Percentiles rank a stretch among this genome's conserved stretches.
Conservation (phyloP, 2,329 filamentous ascomycete genomes). For the Fusarium redolens region DNA sequence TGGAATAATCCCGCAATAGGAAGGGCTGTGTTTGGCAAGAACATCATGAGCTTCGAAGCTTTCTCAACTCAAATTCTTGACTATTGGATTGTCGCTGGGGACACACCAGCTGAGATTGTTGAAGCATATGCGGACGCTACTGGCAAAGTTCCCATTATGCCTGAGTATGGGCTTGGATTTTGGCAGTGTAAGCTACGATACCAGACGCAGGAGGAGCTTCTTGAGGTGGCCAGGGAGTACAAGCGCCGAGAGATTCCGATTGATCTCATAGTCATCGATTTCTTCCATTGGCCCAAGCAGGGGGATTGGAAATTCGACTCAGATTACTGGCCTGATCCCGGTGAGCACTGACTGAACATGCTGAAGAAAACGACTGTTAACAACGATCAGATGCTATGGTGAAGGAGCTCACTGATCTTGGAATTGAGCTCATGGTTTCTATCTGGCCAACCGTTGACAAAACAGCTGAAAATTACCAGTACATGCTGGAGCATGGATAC, state of each 20-base stretch:
- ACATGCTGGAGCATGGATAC: conserved; percentile 70
- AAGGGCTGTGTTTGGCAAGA: conserved; percentile 69
- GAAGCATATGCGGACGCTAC: conserved; percentile 67
- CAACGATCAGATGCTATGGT: conserved; percentile 66
- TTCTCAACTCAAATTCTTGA: conserved; percentile 68
- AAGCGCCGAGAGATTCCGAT: conserved; percentile 65
- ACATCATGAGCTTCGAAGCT: conserved; percentile 71
- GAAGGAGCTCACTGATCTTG: conserved; percentile 66
- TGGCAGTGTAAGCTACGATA: conserved; percentile 77
- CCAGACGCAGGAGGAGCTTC: conserved; percentile 72
- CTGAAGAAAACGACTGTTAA: background rate
- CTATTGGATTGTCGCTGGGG: conserved; percentile 72
- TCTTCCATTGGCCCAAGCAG: conserved; percentile 75
- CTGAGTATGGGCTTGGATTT: conserved; percentile 74
- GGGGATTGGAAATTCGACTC: conserved; percentile 76
- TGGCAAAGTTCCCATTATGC: conserved; percentile 73
- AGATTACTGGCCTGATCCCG: conserved; percentile 72
- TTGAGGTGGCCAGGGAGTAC: conserved; percentile 70
- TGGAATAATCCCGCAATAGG: conserved; percentile 76
- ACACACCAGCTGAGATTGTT: conserved; percentile 66
- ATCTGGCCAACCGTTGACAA: conserved; percentile 76
- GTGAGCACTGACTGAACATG: conserved; percentile 44
- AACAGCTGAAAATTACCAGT: conserved; percentile 66
- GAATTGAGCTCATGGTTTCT: conserved; percentile 75
- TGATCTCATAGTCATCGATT: conserved; percentile 75